Base-by-base conservation (phyloP, 768 basidiomycete species). In the Russula vinacea region DNA sequence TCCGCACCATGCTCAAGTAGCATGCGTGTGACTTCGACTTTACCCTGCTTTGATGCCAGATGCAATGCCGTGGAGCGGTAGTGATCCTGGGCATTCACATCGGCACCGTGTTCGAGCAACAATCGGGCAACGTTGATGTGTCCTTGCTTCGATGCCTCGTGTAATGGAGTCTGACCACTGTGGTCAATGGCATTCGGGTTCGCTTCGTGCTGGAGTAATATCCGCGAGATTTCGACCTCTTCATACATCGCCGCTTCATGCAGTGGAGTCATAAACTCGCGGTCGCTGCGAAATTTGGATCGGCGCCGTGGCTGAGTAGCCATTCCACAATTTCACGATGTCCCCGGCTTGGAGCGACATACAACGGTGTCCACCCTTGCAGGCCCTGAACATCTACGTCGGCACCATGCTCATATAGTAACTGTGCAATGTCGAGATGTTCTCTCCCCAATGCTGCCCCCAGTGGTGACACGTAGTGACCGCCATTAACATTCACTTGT, bases 71-170 rank as follows among this genome's bases (percentile, higher is more conserved):
- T 29, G 29, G 29, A 29, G 29, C 29, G 29, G 29, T 29, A 2
- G 29, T 29, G 29, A 29, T 29, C 29, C 29, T 29, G 29, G 5
- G 29, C 29, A 29, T 29, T 29, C 29, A 29, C 29, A 29, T 29
- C 29, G 29, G 5, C 29, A 29, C 29, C 29, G 5, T 29, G 29
- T 29, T 29, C 29, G 29, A 29, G 29, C 29, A 29, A 29, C 29
- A 29, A 29, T 29, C 29, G 29, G 5, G 29, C 2, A 29, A 16
- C 26, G n/a, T 49, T 13, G 47, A 49, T 11, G 13, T 5, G 13
- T 0, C n/a, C 22, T 0, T 5, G 4, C 0, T 10, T 3, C 8
- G 45, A 45, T 0, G 45, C 45, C 0, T 8, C 1, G 1, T 22
- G 6, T 16, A 24, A 16, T 5, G 47, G 47, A 26, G 13, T 49